phyloP scores from a whole-genome alignment of 2,329 filamentous ascomycete species.

The Colletotrichum magnum region DNA sequence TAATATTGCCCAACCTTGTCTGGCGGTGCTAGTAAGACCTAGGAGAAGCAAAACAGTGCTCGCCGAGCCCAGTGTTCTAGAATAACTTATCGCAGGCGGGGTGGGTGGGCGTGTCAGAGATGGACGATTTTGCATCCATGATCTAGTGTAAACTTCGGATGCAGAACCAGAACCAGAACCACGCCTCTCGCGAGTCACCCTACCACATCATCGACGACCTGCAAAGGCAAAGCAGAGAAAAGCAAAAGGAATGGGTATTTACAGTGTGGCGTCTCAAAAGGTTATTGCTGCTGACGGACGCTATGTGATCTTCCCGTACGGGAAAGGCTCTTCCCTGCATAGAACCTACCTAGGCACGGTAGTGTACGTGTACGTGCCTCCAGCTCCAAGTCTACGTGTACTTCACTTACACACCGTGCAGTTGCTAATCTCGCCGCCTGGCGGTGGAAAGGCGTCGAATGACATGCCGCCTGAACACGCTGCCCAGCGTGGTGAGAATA shows the following conservation, averaged over 20 bases:
- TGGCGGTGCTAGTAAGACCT: conserved; percentile 13
- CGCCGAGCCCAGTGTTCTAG: not conserved
- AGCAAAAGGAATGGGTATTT: conserved; percentile 2
- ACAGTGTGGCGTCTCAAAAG: conserved; percentile 32
- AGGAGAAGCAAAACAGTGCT: conserved; percentile 11
- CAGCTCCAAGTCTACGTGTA: too few relatives aligned
- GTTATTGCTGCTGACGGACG: conserved; percentile 27
- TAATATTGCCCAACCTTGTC: not conserved
- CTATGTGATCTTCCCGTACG: conserved; percentile 20
- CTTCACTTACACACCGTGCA: not conserved
- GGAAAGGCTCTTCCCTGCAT: conserved; percentile 21
- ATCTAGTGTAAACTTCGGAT: not conserved
- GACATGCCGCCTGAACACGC: too few relatives aligned
- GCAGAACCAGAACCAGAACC: not conserved
- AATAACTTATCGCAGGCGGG: not conserved
- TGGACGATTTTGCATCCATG: too few relatives aligned
- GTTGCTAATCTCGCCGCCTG: conserved; percentile 10
- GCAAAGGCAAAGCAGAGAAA: too few relatives aligned
- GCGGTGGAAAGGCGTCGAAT: not conserved
- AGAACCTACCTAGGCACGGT: not conserved
- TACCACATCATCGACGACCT: too few relatives aligned
- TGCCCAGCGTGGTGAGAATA: not conserved
- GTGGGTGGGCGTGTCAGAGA: too few relatives aligned
- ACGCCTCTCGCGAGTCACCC: too few relatives aligned
- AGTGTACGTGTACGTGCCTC: too few relatives aligned